Evolutionary conservation across 306 rosid species (phyloP), one percentile per base, ranked within the genome.

Genomic region (Arachis stenosperma): DNA sequence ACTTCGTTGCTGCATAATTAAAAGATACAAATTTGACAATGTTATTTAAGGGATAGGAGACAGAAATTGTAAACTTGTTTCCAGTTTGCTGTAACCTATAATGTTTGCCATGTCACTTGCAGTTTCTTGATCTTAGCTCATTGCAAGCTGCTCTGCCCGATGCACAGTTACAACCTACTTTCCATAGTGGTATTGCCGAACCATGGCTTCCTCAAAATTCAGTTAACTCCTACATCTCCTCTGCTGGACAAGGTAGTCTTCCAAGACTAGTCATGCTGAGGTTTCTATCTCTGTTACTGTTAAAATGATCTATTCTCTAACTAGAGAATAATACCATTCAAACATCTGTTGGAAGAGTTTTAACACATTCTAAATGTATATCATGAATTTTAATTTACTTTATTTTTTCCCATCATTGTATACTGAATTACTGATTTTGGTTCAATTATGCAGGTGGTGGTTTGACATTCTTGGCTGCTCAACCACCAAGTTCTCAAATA

Each of bases 121-220:
- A 87, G 91, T 88, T 81, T 73, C 72, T 84, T 78, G 94, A 90
- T 78, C 74, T 85, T 76, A 84, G 79, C 83, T 84, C 92, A 70
- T 78, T 90, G 77, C 85, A 87, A 71, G 77, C 80, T 75, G 84
- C 88, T 75, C 89, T 87, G 65, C 97, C 97, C 36, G 73, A 81
- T 82, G 12, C 79, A 40, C 83, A 71, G 75, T 65, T 85, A 71
- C 69, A 87, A 39, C 46, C 94, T 53, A 65, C 85, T 61, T 84
- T 78, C 72, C 64, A 80, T 27, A 84, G 78, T 56, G 88, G 75
- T 80, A 75, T 77, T 6, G 80, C 87, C 69, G 86, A 85, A 75
- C 81, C 92, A 63, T 90, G 97, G 94, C 83, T 88, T 56, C 79
- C 92, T 6, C 87, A 81, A 73, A 85, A 77, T 78, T 40, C 56